Evolutionary conservation across 345 rosid species (phyloP), one percentile per base, ranked within the genome.

Genomic region (Brassica carinata): DNA sequence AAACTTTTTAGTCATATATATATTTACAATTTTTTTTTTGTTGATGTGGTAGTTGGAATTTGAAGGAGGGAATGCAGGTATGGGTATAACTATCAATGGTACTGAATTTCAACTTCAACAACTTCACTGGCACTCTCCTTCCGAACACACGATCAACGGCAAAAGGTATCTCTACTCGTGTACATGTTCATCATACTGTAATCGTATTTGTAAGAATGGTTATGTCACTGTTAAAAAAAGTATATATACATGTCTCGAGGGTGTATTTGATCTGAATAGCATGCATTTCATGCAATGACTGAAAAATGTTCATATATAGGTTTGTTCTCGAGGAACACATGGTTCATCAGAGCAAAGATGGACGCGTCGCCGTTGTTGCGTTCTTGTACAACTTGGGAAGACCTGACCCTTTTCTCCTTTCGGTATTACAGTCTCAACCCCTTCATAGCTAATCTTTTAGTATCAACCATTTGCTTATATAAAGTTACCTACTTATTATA

Each of bases 61-160:
- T 11, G 71, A 84, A 64, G 91, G 94, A 89, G 83, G 79, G 38
- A 69, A 81, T 66, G 57, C 59, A 1, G 97, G 90, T 0, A 87
- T 87, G 19, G 87, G 84, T 59, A 80, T 92, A 27, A 30, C 51
- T 73, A 76, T 90, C 2, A 87, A 88, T 81, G 86, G 85, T 27
- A 86, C 83, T 1, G 76, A 73, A 23, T 94, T 82, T 79, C 51
- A 82, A 48, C 97, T 94, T 55, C 85, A 81, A 48, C 96, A 90
- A 79, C 61, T 78, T 69, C 98, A 94, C 67, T 94, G 98, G 97
- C 94, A 92, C 78, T 81, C 96, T 3, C 96, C 96, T 71, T 92
- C 97, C 7, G 96, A 92, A 85, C 96, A 92, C 18, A 83, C 91
- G 55, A 74, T 94, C 79, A 84, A 92, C 67, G 92, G 93, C 76